A percentile compares a stretch with the other conserved stretches of the same genome.
These are phyloP conservation scores for Coleophoma crateriformis DNA, from an alignment of 2,329 filamentous ascomycete species.

Conservation along the genomic window DNA sequence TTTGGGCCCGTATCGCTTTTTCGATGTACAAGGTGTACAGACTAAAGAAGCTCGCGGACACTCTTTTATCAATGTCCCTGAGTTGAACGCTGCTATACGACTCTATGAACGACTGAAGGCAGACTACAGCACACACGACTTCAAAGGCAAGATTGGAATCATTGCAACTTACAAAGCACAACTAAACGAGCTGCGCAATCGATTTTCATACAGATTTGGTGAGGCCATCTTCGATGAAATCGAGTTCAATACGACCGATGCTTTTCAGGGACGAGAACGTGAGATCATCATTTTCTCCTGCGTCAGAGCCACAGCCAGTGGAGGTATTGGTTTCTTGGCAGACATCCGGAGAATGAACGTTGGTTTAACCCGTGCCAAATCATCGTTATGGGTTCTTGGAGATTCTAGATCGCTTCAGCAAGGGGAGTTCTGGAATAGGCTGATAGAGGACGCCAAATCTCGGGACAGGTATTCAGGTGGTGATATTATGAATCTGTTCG, in stretches of 20 bases:
- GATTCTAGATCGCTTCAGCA: conserved; percentile 82
- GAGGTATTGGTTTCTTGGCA: conserved; percentile 97
- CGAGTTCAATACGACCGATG: conserved; percentile 98
- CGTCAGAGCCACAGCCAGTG: conserved; percentile 84
- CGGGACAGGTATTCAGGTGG: conserved; percentile 74
- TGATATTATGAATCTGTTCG: conserved; percentile 49
- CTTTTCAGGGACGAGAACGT: conserved; percentile 93
- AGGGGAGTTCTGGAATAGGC: conserved; percentile 83
- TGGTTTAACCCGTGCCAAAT: conserved; percentile 92
- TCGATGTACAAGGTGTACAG: conserved; percentile 88
- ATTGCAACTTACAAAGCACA: conserved; percentile 98
- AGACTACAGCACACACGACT: conserved; percentile 65
- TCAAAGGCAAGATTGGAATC: conserved; percentile 83
- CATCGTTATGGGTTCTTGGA: conserved; percentile 91
- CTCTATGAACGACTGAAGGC: conserved; percentile 74
- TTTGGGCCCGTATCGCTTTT: conserved; percentile 92
- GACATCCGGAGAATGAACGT: conserved; percentile 99
- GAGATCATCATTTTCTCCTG: conserved; percentile 99
- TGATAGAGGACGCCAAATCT: conserved; percentile 74
- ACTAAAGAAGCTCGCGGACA: conserved; percentile 75
- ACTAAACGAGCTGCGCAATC: conserved; percentile 69
- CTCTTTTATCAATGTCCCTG: conserved; percentile 83
- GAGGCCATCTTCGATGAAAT: conserved; percentile 69
- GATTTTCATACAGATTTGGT: conserved; percentile 70
- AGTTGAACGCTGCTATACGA: conserved; percentile 80